Evolutionary conservation across 2,329 filamentous ascomycete species (phyloP).

Genomic region (Aspergillus glaucus): DNA sequence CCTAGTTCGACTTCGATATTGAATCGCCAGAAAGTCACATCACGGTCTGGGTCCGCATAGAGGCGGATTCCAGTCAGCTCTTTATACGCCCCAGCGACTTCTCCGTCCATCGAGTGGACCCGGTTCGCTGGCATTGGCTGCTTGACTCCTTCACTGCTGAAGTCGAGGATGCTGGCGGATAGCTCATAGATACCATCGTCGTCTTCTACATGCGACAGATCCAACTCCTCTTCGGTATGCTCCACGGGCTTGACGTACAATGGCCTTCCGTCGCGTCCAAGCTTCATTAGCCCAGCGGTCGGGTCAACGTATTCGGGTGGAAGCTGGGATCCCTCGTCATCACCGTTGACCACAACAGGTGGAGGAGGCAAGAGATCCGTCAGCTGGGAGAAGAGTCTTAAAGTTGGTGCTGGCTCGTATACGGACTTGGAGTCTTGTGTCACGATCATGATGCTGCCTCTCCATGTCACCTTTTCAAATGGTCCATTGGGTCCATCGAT

Average conservation of each 20-base stretch:
- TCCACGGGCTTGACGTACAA: slow-evolving; percentile 88
- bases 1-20: slow-evolving; percentile 86
- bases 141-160: slow-evolving; percentile 31
- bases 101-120: slow-evolving; percentile 57
- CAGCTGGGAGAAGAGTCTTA: slow-evolving; percentile 81
- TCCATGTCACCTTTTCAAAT: slow-evolving; percentile 72
- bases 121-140: slow-evolving; percentile 45
- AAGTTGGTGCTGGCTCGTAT: slow-evolving; percentile 68
- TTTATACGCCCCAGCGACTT: slow-evolving; percentile 71
- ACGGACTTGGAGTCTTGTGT: slow-evolving; percentile 78
- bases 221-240: slow-evolving; percentile 68
- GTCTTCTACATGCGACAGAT: slow-evolving; percentile 72
- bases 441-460: slow-evolving; percentile 92
- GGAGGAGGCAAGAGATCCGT: slow-evolving; percentile 76
- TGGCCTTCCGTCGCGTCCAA: slow-evolving; percentile 77
- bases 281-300: slow-evolving; percentile 76
- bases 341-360: slow-evolving; percentile 57
- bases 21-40: slow-evolving; percentile 95
- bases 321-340: slow-evolving; percentile 53
- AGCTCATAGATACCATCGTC: slow-evolving; percentile 78
- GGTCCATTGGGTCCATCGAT: slow-evolving; percentile 27
- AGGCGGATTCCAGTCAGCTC: slow-evolving; percentile 77
- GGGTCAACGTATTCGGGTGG: slow-evolving; percentile 80
- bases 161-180: slow-evolving; percentile 42
- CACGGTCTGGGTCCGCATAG: slow-evolving; percentile 75